Evolutionary conservation across 371 early-diverging fungal species (phyloP).

Genomic region (Mucor mucedo): DNA sequence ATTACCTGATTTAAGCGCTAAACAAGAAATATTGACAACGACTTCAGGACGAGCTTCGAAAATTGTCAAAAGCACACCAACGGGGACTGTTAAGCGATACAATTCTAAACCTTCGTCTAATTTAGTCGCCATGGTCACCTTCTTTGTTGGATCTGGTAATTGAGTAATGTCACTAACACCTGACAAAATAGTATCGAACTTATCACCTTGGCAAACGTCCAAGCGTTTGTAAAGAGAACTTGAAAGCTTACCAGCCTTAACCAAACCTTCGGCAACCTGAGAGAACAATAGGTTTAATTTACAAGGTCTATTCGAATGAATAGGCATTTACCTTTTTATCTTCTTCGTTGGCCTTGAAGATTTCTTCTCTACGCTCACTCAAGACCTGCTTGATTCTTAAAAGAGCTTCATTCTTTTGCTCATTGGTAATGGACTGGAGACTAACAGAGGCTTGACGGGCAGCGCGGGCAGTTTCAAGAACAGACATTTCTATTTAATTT

Average conservation of each 20-base stretch:
- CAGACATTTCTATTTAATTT: conserved; percentile 19
- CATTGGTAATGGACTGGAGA: conserved; percentile 76
- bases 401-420: conserved; percentile 83
- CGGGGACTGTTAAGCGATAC: conserved; percentile 90
- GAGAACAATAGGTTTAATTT: not conserved
- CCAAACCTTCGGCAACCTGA: conserved; percentile 71
- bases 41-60: conserved; percentile 99
- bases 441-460: conserved; percentile 83
- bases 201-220: conserved; percentile 86
- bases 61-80: conserved; percentile 94
- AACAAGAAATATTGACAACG: conserved; percentile 93
- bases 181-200: conserved; percentile 83
- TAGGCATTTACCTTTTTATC: conserved; percentile 73
- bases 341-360: conserved; percentile 79
- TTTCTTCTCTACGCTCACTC: conserved; percentile 65
- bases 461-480: conserved; percentile 67
- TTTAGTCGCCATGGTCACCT: conserved; percentile 78
- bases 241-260: conserved; percentile 77
- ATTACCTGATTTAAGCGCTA: conserved; percentile 95
- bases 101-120: conserved; percentile 85
- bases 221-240: conserved; percentile 84
- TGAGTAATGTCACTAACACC: conserved; percentile 89
- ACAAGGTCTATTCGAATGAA: not conserved
- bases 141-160: conserved; percentile 84
- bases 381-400: conserved; percentile 77